Evolutionary conservation across 805 yeast species (phyloP).

Genomic region (Scheffersomyces coipomensis): DNA sequence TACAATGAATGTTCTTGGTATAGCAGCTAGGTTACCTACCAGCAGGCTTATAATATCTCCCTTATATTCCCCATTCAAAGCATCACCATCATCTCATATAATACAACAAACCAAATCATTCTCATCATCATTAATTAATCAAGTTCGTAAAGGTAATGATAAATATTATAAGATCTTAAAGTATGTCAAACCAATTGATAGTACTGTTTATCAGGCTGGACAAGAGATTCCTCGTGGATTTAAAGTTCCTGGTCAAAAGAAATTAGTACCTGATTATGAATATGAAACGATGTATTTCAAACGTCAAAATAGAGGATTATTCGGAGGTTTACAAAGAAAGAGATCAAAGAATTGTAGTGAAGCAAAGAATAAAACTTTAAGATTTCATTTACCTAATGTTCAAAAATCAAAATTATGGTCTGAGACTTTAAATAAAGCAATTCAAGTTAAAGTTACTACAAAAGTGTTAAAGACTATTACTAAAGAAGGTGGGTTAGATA

Average conservation of each 20-base stretch:
- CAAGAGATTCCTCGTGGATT: constrained; percentile 27
- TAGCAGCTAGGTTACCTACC: no score
- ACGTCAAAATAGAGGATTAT: constrained; percentile 83
- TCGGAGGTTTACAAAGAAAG: constrained; percentile 82
- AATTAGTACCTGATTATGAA: constrained; percentile 27
- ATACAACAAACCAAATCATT: constrained; percentile 4
- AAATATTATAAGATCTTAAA: constrained; percentile 40
- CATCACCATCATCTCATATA: not conserved
- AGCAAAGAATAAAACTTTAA: constrained; percentile 66
- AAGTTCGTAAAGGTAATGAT: constrained; percentile 15
- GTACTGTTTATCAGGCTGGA: constrained; percentile 34
- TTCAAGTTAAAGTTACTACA: constrained; percentile 67
- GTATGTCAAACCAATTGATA: constrained; percentile 37
- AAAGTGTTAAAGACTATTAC: constrained; percentile 83
- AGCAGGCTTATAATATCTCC: no score
- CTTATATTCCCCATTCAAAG: not conserved
- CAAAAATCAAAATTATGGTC: constrained; percentile 79
- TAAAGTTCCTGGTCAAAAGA: constrained; percentile 19
- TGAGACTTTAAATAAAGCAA: constrained; percentile 59
- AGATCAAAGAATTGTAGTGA: constrained; percentile 80
- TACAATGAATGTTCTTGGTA: no score
- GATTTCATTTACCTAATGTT: constrained; percentile 81
- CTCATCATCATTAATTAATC: constrained; percentile 2
- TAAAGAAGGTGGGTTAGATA: constrained; percentile 94
- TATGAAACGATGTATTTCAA: constrained; percentile 77